Base-by-base conservation (phyloP, 257 asterid species). In the Solanum rostratum region DNA sequence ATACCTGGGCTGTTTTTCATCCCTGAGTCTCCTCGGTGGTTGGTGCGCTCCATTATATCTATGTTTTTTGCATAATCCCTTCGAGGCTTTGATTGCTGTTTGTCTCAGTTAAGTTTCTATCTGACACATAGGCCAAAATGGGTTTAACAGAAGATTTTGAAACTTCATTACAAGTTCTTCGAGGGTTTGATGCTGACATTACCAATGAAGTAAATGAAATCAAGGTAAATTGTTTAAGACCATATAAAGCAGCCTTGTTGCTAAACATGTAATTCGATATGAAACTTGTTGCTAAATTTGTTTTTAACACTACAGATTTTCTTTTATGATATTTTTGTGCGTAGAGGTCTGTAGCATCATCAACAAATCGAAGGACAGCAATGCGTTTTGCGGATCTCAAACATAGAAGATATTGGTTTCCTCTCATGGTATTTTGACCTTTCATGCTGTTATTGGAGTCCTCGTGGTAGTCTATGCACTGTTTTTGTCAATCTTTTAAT, bases 71-170 rank as follows among this genome's bases (percentile, higher is more conserved):
- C 45, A 20, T 76, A 22, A 10, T 16, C 79, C 45, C 60, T 3
- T 84, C 59, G 60, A 63, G 80, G 69, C 41, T 81, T 37, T 24
- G 3, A 4, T 87, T 86, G 46, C 62, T 59, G 59, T 43, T 74
- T 81, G 24, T 69, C 83, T 91, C 76, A 88, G 15, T 81, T 83
- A 62, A 79, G 29, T 12, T 86, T 46, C 86, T 81, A 54, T 46
- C 20, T 85, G 74, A 87, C 86, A 85, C 70, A 45, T 83, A 96
- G 98, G 99, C 98, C 70, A 95, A 96, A 89, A 96, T 95, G 98
- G 99, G 99, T 81, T 92, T 93, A 96, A 93, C 91, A 2, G 98
- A 92, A 27, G 98, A 93, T 86, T 96, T 96, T 80, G 98, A 96
- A 87, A 93, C 96, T 84, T 96, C 99, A 66, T 90, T 96, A 85